Evolutionary conservation across 257 asterid genomes (phyloP).

Genomic region (Penstemon barbatus): DNA sequence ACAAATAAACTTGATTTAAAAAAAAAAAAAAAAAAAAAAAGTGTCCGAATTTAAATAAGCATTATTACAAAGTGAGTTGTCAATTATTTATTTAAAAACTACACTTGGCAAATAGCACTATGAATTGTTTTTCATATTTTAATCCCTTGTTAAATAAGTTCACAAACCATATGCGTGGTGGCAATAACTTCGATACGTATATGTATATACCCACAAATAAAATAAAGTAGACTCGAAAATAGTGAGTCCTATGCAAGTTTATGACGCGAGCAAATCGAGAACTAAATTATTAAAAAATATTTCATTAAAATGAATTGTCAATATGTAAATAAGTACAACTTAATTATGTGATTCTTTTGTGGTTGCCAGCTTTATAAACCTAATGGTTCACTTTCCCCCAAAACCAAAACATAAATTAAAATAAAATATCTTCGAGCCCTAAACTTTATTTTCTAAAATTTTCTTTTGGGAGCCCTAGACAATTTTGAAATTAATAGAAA

Average conservation of each 20-base stretch:
- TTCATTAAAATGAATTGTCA: too few species aligned
- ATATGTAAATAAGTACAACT: too few species aligned
- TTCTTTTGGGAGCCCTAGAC: not conserved
- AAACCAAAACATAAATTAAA: not conserved
- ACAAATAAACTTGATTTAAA: not conserved
- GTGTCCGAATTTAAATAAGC: not conserved
- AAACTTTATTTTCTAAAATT: not conserved
- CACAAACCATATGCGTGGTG: slow-evolving; percentile 23
- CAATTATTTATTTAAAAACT: not conserved
- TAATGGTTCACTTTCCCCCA: slow-evolving; percentile 22
- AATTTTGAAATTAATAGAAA: not conserved
- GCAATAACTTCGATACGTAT: slow-evolving; percentile 21
- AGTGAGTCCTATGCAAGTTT: too few species aligned
- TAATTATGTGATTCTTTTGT: not conserved
- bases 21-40: not conserved
- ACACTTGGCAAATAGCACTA: slow-evolving; percentile 30
- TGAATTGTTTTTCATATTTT: slow-evolving; percentile 23
- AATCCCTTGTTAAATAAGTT: not conserved
- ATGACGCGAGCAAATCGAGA: too few species aligned
- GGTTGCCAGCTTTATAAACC: slow-evolving; percentile 31
- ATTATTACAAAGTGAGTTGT: not conserved
- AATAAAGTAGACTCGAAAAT: not conserved
- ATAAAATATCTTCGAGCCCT: slow-evolving; percentile 8
- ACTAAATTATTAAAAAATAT: too few species aligned
- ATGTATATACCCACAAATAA: slow-evolving; percentile 14